These are phyloP conservation scores for Podaxis sp. DNA, from an alignment of 768 basidiomycete species.

Conservation along the genomic window DNA sequence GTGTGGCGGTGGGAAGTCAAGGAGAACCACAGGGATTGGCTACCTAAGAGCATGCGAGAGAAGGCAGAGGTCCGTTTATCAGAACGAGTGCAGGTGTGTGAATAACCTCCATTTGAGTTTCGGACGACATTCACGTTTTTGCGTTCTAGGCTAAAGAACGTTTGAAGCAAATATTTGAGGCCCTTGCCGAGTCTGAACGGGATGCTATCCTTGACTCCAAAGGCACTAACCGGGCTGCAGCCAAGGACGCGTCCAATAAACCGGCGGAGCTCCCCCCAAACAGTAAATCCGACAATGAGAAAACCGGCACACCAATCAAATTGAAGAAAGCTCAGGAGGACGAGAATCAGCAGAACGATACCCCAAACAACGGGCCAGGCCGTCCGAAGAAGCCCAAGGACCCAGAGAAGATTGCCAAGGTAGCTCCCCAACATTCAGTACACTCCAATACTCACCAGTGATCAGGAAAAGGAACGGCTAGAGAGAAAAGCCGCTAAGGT, in stretches of 20 bases:
- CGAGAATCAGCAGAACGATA: not conserved
- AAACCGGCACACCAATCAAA: not conserved
- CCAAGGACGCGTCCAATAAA: constrained; percentile 27
- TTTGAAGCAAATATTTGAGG: constrained; percentile 49
- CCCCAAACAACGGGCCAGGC: constrained; percentile 17
- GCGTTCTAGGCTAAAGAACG: constrained; percentile 51
- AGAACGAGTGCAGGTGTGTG: constrained; percentile 62
- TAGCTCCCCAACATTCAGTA: constrained; percentile 17
- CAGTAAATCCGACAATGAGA: not conserved
- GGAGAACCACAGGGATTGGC: constrained; percentile 49
- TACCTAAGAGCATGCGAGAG: constrained; percentile 63
- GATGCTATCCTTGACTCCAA: constrained; percentile 53
- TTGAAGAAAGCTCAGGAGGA: not conserved
- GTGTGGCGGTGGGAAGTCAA: constrained; percentile 89
- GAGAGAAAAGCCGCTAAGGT: constrained; percentile 66
- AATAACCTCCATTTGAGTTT: not conserved
- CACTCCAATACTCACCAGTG: not conserved
- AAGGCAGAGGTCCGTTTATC: constrained; percentile 55
- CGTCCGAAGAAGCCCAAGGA: constrained; percentile 51
- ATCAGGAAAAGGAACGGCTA: constrained; percentile 62
- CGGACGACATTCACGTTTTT: not conserved
- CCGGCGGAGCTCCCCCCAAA: constrained; percentile 8
- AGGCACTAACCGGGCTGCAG: constrained; percentile 28
- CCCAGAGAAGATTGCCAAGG: constrained; percentile 57
- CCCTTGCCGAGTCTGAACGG: constrained; percentile 53